A percentile compares a stretch with the other conserved stretches of the same genome.
Evolutionary conservation across 1,284 basidiomycete species (phyloP).

Genomic region (Coriolopsis trogii): DNA sequence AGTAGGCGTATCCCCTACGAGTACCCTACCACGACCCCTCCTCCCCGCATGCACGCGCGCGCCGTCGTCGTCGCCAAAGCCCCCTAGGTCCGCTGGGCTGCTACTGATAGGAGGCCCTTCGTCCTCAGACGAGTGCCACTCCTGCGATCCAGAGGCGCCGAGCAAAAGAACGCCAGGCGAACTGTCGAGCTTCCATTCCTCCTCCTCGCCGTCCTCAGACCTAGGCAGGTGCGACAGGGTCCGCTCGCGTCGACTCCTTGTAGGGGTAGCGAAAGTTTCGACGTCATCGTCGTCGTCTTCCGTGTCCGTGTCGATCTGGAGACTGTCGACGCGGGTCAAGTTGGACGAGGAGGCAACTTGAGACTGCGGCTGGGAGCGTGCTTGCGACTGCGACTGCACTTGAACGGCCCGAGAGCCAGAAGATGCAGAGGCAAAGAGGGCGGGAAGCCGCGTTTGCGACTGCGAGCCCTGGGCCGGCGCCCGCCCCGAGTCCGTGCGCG

Average conservation of each 20-base stretch:
- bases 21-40: constrained; percentile 9
- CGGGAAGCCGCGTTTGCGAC: background rate
- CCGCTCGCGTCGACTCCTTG: constrained; percentile 5
- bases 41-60: constrained; percentile 1
- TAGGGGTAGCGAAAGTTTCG: constrained; percentile 11
- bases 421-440: background rate
- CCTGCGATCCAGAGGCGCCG: constrained; percentile 20
- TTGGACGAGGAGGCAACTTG: background rate
- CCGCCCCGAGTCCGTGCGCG: constrained; percentile 13
- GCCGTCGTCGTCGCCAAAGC: constrained; percentile 9
- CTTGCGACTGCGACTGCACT: background rate
- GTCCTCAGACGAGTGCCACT: constrained; percentile 9
- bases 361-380: background rate
- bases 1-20: constrained; percentile 31
- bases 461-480: constrained; percentile 12
- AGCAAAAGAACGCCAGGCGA: constrained; percentile 43
- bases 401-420: background rate
- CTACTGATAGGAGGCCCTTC: constrained; percentile 17
- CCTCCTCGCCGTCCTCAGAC: constrained; percentile 26
- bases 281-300: constrained; percentile 12
- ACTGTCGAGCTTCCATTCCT: constrained; percentile 41
- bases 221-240: background rate
- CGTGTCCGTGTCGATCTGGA: constrained; percentile 11
- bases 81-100: constrained; percentile 15
- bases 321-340: constrained; percentile 10